Evolutionary conservation across 352 stramenopile species (phyloP).

Genomic region (Pythium brachiatum): DNA sequence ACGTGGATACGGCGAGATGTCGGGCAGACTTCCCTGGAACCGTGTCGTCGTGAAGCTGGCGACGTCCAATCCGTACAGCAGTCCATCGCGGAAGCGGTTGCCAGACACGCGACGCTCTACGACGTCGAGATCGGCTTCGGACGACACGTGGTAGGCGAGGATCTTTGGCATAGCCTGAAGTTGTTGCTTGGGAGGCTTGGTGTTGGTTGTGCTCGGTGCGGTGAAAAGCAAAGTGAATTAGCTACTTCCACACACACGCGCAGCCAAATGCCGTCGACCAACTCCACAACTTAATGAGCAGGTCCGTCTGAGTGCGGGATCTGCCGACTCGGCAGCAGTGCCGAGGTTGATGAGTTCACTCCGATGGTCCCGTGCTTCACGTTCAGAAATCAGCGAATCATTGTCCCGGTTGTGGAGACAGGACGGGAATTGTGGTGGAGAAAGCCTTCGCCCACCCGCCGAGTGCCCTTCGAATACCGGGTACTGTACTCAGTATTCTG

Average conservation of each 20-base stretch:
- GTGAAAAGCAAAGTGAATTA: not conserved
- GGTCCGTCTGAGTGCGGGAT: not conserved
- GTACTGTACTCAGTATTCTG: too few relatives aligned
- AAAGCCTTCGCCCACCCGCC: too few relatives aligned
- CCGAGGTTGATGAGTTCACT: too few relatives aligned
- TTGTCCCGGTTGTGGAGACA: too few relatives aligned
- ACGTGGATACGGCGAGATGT: constrained; percentile 11
- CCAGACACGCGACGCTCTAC: constrained; percentile 8
- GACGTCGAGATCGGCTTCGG: not conserved
- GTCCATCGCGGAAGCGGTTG: constrained; percentile 1
- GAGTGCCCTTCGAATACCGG: too few relatives aligned
- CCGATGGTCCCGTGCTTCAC: too few relatives aligned
- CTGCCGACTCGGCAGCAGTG: too few relatives aligned
- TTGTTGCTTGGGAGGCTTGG: not conserved
- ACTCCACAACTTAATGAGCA: not conserved
- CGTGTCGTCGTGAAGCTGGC: constrained; percentile 17
- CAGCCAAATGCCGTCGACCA: not conserved
- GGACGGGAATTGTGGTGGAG: too few relatives aligned
- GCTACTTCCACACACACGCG: not conserved
- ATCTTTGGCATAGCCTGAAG: not conserved
- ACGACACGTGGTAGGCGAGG: constrained; percentile 17
- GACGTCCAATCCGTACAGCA: constrained; percentile 6
- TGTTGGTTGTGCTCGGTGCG: not conserved
- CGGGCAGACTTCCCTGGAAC: constrained; percentile 4
- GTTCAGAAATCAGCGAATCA: too few relatives aligned